Conservation (phyloP, 2,329 filamentous ascomycete species). For the Dactylella cylindrospora region DNA sequence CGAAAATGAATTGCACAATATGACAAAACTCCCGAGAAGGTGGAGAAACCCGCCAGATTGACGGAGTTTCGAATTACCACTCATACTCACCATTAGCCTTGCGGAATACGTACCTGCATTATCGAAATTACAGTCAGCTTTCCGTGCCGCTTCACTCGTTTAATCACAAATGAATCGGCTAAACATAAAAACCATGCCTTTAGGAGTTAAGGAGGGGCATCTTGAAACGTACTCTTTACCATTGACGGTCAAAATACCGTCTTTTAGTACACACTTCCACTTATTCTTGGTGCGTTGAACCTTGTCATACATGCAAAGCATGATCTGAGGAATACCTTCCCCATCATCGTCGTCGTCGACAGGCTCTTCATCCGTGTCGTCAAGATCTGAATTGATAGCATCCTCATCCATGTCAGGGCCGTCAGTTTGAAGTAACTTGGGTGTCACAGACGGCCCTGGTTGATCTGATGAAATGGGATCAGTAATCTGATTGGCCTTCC, state of each 20-base stretch:
- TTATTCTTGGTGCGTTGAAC: conserved; percentile 99
- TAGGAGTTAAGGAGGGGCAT: background rate
- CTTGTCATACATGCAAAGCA: conserved; percentile 99
- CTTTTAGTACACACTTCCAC: conserved; percentile 98
- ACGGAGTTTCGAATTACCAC: too few relatives aligned
- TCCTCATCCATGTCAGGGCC: conserved; percentile 76
- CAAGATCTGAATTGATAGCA: conserved; percentile 96
- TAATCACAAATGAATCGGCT: background rate
- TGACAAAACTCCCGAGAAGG: conserved; percentile 7
- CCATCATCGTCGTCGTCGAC: conserved; percentile 80
- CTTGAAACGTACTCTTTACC: conserved; percentile 78
- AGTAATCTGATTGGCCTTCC: background rate
- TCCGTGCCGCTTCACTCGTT: background rate
- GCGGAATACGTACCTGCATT: conserved; percentile 80
- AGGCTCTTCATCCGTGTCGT: conserved; percentile 82
- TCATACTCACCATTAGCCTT: conserved; percentile 97
- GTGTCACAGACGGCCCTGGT: conserved; percentile 31
- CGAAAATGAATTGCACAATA: too few relatives aligned
- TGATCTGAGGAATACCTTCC: conserved; percentile 83
- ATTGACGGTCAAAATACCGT: conserved; percentile 89
- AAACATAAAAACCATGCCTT: too few relatives aligned
- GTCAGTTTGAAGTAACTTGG: conserved; percentile 56
- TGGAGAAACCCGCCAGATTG: too few relatives aligned
- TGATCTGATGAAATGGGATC: background rate
- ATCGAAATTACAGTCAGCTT: conserved; percentile 43